Evolutionary conservation across 2,329 filamentous ascomycete genomes (phyloP).

Genomic region (Aspergillus ochraceoroseus): DNA sequence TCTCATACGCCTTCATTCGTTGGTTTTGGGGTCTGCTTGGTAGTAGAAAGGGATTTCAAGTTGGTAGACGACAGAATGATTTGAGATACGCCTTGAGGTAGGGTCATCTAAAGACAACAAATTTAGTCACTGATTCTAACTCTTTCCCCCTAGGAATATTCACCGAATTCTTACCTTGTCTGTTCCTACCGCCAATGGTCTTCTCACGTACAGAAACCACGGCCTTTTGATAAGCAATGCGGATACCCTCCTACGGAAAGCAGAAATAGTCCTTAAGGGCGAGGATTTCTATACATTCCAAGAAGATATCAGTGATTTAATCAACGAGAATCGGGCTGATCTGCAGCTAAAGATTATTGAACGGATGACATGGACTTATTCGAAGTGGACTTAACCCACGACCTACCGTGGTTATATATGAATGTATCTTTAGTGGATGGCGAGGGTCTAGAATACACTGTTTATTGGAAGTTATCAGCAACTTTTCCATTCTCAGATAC

Average conservation of each 20-base stretch:
- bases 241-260: conserved; percentile 70
- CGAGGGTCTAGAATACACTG: too few relatives aligned
- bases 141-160: conserved; percentile 56
- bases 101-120: neutral
- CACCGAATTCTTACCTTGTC: conserved; percentile 71
- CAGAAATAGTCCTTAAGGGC: conserved; percentile 62
- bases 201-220: conserved; percentile 87
- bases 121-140: conserved; percentile 3
- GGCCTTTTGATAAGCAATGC: conserved; percentile 86
- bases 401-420: too few relatives aligned
- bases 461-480: too few relatives aligned
- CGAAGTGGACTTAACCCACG: conserved; percentile 58
- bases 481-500: too few relatives aligned
- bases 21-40: conserved; percentile 69
- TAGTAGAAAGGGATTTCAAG: conserved; percentile 62
- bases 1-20: conserved; percentile 67
- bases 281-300: conserved; percentile 78
- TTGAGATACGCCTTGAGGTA: conserved; percentile 71
- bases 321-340: conserved; percentile 70
- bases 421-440: too few relatives aligned
- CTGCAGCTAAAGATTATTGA: conserved; percentile 74
- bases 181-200: conserved; percentile 63
- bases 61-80: conserved; percentile 61
- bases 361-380: conserved; percentile 86
- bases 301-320: conserved; percentile 80